Base-by-base conservation (phyloP, 352 stramenopile genomes). In the Phytophthora hibernalis region DNA sequence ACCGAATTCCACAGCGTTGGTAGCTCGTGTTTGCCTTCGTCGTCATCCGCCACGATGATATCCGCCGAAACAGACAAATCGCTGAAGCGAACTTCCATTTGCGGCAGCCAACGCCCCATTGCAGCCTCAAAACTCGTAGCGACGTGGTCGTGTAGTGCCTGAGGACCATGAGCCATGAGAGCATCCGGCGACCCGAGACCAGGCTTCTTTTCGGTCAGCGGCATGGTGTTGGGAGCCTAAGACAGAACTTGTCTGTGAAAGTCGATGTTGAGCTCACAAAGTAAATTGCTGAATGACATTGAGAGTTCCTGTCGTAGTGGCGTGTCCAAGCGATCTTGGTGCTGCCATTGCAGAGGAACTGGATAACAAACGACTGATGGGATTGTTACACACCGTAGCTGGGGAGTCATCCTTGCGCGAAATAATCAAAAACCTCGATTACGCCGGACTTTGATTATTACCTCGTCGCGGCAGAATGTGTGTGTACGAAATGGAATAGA, bases 1-100 rank as follows among this genome's bases (percentile, higher is more conserved):
- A 80, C n/a, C 11, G 71, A 54, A 50, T 83, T 84, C 31, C 54
- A 62, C 12, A 87, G 49, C 26, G 78, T 84, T 20, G 74, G 77
- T 16, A 85, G 68, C 45, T 83, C 40, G 28, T 55, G 54, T 10
- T 61, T 58, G 20, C 13, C 24, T 20, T 62, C 54, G 20, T 71
- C 55, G 13, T 65, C 49, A 15, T 68, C 44, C n/a, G 54, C 57
- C 12, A 83, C 59, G 30, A 76, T 35, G 26, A 75, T 40, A 15
- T 79, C 72, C 5, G 54, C 55, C 24, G 61, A 68, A 40, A 75
- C 60, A 15, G 61, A 70, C 51, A 75, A 48, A n/a, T 70, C 65
- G 44, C 58, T 72, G 56, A 68, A 65, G 35, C 76, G 72, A 13
- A 83, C 53, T 47, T 83, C 71, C 58, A 71, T 80, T 55, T 76